A percentile compares a stretch with the other conserved stretches of the same genome.
Evolutionary conservation across 331 rosid species (phyloP).

Genomic region (Acacia concinna): DNA sequence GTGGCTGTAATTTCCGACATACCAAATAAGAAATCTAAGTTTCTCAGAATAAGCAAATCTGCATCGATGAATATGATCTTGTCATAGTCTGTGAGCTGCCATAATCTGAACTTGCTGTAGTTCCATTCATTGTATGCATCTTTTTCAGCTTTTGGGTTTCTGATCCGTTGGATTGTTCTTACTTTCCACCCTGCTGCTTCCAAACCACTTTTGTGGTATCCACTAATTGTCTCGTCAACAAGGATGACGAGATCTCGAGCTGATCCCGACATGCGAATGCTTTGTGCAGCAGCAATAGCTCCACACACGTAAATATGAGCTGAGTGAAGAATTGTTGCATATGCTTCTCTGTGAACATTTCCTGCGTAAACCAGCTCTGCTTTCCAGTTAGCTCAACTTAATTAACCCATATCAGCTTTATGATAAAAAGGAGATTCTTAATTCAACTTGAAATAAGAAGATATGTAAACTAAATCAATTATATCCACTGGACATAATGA

Average conservation of each 20-base stretch:
- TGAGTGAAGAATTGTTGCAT: constrained; percentile 93
- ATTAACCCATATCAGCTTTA: constrained; percentile 11
- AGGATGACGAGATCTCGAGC: constrained; percentile 84
- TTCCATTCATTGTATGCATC: constrained; percentile 98
- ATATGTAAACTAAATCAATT: background rate
- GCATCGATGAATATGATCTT: constrained; percentile 94
- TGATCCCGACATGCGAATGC: constrained; percentile 90
- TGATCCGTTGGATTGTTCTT: constrained; percentile 72
- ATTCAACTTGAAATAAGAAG: background rate
- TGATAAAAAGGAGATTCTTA: background rate
- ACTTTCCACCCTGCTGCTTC: constrained; percentile 96
- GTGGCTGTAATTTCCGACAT: constrained; percentile 96
- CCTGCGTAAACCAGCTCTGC: constrained; percentile 66
- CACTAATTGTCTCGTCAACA: constrained; percentile 82
- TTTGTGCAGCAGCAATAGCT: constrained; percentile 93
- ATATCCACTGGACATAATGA: background rate
- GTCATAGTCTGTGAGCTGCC: constrained; percentile 93
- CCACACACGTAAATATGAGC: constrained; percentile 92
- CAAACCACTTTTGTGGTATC: constrained; percentile 80
- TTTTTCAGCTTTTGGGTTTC: constrained; percentile 93
- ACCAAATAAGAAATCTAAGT: constrained; percentile 76
- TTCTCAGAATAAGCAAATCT: constrained; percentile 75
- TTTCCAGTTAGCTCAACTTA: constrained; percentile 26
- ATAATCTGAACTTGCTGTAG: constrained; percentile 91
- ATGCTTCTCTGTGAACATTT: constrained; percentile 71